Evolutionary conservation across 768 basidiomycete genomes (phyloP).

Genomic region (Royoungia palumana): DNA sequence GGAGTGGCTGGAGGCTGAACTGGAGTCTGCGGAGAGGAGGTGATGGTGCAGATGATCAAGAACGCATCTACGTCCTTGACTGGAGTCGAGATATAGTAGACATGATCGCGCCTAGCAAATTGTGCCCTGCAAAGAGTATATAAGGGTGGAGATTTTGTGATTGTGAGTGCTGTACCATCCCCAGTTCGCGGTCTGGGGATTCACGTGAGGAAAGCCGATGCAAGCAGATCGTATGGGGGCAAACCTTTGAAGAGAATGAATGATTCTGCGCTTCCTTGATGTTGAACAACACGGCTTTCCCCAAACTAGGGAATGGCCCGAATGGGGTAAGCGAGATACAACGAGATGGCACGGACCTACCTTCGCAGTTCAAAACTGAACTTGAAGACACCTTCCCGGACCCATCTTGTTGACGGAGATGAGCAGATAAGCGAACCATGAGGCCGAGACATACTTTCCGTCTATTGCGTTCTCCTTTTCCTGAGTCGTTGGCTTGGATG

Average conservation of each 20-base stretch:
- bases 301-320: constrained; percentile 31
- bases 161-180: constrained; percentile 56
- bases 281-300: constrained; percentile 55
- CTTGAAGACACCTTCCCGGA: constrained; percentile 80
- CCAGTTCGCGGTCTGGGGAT: constrained; percentile 73
- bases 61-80: constrained; percentile 65
- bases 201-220: constrained; percentile 9
- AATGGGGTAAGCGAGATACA: background rate
- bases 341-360: constrained; percentile 32
- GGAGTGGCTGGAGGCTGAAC: constrained; percentile 41
- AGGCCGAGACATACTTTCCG: constrained; percentile 45
- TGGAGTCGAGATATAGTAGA: constrained; percentile 55
- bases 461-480: constrained; percentile 67
- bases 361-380: constrained; percentile 81
- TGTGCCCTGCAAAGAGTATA: constrained; percentile 51
- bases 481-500: constrained; percentile 63
- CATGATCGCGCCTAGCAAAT: constrained; percentile 70
- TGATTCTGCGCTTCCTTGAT: constrained; percentile 81
- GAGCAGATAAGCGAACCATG: background rate
- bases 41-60: constrained; percentile 74
- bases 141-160: constrained; percentile 1
- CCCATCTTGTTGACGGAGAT: constrained; percentile 51
- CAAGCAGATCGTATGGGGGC: constrained; percentile 9
- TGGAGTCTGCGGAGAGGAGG: constrained; percentile 58
- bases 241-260: constrained; percentile 68